A percentile compares a stretch with the other conserved stretches of the same genome.
Conservation (phyloP, 2,329 filamentous ascomycete genomes). For the Aspergillus terreus region DNA sequence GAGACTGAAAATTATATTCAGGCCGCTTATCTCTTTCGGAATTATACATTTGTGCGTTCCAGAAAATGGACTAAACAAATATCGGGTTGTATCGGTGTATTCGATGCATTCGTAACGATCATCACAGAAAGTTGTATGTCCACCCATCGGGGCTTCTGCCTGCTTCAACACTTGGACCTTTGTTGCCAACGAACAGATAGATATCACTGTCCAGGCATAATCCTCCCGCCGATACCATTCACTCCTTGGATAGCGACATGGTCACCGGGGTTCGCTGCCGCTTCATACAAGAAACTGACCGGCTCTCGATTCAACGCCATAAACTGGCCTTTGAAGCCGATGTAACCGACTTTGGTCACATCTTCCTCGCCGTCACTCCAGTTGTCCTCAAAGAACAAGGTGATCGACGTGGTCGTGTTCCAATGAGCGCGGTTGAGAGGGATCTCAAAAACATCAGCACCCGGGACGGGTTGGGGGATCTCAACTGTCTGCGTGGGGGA, state of each 20-base stretch:
- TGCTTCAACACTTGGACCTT: too few species aligned
- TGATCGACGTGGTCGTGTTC: conserved; percentile 75
- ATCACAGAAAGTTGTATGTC: too few species aligned
- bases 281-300: conserved; percentile 84
- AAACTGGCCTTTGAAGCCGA: conserved; percentile 94
- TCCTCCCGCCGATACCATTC: conserved; percentile 33
- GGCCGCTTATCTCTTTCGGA: background rate
- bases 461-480: conserved; percentile 65
- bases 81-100: too few species aligned
- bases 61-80: too few species aligned
- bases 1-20: background rate
- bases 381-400: conserved; percentile 89
- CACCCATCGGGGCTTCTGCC: too few species aligned
- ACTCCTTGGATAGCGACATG: conserved; percentile 56
- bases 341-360: conserved; percentile 71
- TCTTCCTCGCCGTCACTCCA: conserved; percentile 78
- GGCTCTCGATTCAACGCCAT: conserved; percentile 82
- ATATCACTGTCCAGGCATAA: conserved; percentile 42
- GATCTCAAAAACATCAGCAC: conserved; percentile 72
- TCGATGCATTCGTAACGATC: too few species aligned
- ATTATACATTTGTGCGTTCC: background rate
- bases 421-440: conserved; percentile 85
- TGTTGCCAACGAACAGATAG: background rate
- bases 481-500: conserved; percentile 71
- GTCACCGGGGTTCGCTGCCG: conserved; percentile 85